Percentiles rank a stretch among this genome's conserved stretches.
These are phyloP conservation scores for Helotiales sp. DNA, from an alignment of 2,329 filamentous ascomycete genomes.

Conservation along the genomic window DNA sequence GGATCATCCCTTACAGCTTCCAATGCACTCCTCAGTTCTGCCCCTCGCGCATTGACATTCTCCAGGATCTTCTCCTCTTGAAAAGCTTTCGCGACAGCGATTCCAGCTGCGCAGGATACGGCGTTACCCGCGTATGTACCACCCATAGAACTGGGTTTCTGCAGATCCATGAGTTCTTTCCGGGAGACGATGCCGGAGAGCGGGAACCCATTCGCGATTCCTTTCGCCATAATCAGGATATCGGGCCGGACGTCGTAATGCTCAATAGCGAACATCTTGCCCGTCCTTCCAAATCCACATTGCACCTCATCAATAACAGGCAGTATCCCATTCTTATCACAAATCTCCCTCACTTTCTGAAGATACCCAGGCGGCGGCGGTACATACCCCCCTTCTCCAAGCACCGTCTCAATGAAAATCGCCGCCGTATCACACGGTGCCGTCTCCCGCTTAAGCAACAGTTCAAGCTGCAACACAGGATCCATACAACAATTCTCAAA, in stretches of 20 bases:
- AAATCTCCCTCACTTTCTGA: conserved; percentile 75
- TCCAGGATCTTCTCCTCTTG: conserved; percentile 28
- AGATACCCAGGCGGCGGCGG: conserved; percentile 90
- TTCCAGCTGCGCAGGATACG: conserved; percentile 24
- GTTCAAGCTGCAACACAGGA: conserved; percentile 37
- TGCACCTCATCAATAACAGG: conserved; percentile 97
- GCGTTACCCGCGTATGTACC: conserved; percentile 29
- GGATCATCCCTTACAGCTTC: conserved; percentile 16
- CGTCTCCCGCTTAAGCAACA: conserved; percentile 75
- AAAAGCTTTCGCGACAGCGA: conserved; percentile 26
- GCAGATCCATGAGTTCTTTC: conserved; percentile 30
- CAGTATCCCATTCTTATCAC: conserved; percentile 90
- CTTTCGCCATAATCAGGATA: conserved; percentile 90
- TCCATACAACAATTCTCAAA: conserved; percentile 48
- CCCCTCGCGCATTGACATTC: conserved; percentile 26
- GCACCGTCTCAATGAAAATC: conserved; percentile 92
- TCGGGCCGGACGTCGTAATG: conserved; percentile 94
- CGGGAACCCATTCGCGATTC: conserved; percentile 59
- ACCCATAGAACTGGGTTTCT: conserved; percentile 26
- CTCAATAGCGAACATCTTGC: conserved; percentile 87
- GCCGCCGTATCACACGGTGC: conserved; percentile 70
- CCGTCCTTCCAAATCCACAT: conserved; percentile 93
- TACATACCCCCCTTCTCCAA: conserved; percentile 93
- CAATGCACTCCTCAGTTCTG: conserved; percentile 17
- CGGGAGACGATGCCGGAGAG: conserved; percentile 25